Conservation (phyloP, 2,329 filamentous ascomycete species). For the Ceratocystis lukuohia region DNA sequence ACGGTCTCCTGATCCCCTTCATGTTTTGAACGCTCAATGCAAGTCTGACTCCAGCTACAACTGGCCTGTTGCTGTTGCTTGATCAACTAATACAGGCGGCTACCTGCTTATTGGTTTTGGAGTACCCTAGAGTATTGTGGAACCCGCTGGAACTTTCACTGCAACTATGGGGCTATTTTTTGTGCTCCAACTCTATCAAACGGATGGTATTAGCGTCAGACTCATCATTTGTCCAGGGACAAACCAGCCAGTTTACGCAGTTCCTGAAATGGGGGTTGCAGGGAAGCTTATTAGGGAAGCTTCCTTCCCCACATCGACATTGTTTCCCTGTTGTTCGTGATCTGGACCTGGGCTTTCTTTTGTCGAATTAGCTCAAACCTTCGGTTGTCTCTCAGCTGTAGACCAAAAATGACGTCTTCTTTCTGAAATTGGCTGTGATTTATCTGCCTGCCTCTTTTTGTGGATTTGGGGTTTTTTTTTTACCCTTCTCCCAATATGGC, state of each 20-base stretch:
- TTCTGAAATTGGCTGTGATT: neutral
- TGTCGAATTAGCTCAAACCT: neutral
- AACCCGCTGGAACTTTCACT: neutral
- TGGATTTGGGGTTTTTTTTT: neutral
- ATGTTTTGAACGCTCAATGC: neutral
- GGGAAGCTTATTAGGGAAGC: neutral
- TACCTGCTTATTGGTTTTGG: neutral
- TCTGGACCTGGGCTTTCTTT: neutral
- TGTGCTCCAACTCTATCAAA: neutral
- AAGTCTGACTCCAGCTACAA: neutral
- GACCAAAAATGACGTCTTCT: neutral
- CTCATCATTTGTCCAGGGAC: neutral
- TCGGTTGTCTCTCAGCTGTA: neutral
- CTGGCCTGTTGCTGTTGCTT: conserved; percentile 3
- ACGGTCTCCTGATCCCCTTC: neutral
- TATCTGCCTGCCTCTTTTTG: neutral
- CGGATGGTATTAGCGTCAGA: neutral
- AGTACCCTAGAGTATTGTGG: neutral
- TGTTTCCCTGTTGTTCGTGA: neutral
- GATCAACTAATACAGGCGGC: neutral
- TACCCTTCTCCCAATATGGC: neutral
- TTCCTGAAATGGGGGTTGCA: neutral
- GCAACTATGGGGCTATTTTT: neutral
- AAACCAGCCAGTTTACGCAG: neutral
- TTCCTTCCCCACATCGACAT: neutral